phyloP scores from a whole-genome alignment of 2,329 filamentous ascomycete species.

The Graphilbum fragrans region DNA sequence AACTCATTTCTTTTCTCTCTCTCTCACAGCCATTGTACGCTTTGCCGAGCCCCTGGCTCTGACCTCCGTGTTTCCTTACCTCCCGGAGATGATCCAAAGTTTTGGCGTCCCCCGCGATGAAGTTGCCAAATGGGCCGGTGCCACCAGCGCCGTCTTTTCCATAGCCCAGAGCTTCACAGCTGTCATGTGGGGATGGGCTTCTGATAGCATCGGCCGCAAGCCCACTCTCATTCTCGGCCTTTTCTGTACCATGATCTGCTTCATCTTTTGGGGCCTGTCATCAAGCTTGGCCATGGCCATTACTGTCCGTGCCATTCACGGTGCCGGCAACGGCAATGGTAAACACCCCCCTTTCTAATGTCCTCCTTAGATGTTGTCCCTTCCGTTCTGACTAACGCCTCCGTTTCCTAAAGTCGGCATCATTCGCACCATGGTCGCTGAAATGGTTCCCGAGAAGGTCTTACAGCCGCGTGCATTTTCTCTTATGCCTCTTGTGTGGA shows the following conservation, averaged over 20 bases:
- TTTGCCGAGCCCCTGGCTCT: constrained; percentile 65
- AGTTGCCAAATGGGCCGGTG: constrained; percentile 70
- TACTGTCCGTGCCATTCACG: constrained; percentile 61
- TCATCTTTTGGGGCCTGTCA: constrained; percentile 74
- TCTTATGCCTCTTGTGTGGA: constrained; percentile 87
- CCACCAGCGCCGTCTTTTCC: constrained; percentile 62
- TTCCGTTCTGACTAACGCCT: neutral
- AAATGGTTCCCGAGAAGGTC: constrained; percentile 78
- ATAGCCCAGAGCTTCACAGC: constrained; percentile 60
- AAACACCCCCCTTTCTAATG: constrained; percentile 8
- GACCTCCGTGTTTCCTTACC: constrained; percentile 58
- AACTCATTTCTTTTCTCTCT: constrained; percentile 5
- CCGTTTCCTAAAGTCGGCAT: constrained; percentile 59
- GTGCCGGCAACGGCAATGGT: constrained; percentile 78
- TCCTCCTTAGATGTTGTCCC: constrained; percentile 5
- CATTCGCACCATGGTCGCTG: constrained; percentile 81
- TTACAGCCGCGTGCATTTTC: constrained; percentile 83
- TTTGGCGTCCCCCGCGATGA: constrained; percentile 61
- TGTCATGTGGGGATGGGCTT: constrained; percentile 63
- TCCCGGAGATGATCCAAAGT: constrained; percentile 73
- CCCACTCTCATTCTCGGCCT: constrained; percentile 65
- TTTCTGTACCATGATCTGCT: constrained; percentile 68
- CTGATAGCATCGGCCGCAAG: constrained; percentile 73
- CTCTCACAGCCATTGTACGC: constrained; percentile 53
- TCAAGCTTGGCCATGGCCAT: constrained; percentile 72